phyloP scores from a whole-genome alignment of 1,284 basidiomycete species.

The Heterobasidion irregulare region DNA sequence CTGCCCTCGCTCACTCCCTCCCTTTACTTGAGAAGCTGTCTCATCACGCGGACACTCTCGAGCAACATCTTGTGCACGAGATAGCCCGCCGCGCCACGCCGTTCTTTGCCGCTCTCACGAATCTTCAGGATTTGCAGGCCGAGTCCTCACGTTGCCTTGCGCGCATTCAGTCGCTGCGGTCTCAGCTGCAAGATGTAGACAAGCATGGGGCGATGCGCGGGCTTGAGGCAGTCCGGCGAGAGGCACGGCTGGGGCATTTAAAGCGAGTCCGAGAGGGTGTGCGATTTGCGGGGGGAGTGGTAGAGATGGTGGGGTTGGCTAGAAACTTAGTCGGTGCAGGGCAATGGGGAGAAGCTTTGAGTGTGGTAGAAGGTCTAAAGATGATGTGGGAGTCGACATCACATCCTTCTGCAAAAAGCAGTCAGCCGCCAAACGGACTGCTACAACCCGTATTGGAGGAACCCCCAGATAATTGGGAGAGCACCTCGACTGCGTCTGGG shows the following conservation, averaged over 20 bases:
- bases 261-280: slow-evolving; percentile 54
- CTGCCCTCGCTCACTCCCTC: slow-evolving; percentile 55
- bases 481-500: slow-evolving; percentile 2
- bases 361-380: slow-evolving; percentile 69
- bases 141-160: slow-evolving; percentile 81
- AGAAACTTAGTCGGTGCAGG: slow-evolving; percentile 69
- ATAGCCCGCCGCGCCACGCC: slow-evolving; percentile 86
- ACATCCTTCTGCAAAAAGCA: not conserved
- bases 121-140: slow-evolving; percentile 86
- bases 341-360: slow-evolving; percentile 80
- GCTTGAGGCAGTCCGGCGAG: slow-evolving; percentile 56
- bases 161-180: slow-evolving; percentile 69
- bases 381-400: slow-evolving; percentile 47
- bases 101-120: slow-evolving; percentile 95
- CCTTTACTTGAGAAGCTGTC: slow-evolving; percentile 89
- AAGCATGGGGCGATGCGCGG: slow-evolving; percentile 72
- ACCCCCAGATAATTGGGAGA: slow-evolving; percentile 17
- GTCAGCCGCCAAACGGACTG: slow-evolving; percentile 4
- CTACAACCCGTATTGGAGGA: slow-evolving; percentile 24
- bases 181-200: slow-evolving; percentile 71
- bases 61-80: slow-evolving; percentile 91
- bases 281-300: slow-evolving; percentile 59
- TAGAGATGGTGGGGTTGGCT: slow-evolving; percentile 69
- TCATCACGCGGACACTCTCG: slow-evolving; percentile 89
- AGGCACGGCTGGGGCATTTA: slow-evolving; percentile 44